Conservation (phyloP, 2,329 filamentous ascomycete species). For the Macrophomina tecta region DNA sequence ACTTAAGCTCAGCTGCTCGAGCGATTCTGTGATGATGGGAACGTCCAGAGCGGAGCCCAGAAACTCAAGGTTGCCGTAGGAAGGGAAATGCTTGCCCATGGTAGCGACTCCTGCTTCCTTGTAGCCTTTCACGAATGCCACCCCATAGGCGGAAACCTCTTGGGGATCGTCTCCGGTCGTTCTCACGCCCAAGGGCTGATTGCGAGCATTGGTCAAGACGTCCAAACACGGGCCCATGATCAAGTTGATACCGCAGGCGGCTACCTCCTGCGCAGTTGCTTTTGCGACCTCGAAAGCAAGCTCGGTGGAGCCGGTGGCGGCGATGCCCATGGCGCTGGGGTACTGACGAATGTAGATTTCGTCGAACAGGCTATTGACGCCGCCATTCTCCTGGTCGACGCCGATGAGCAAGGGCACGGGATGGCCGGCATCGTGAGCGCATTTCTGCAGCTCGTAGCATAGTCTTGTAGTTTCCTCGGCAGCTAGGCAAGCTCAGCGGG, state of each 20-base stretch:
- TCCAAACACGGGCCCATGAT: conserved; percentile 94
- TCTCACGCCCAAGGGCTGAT: conserved; percentile 87
- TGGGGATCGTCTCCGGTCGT: conserved; percentile 93
- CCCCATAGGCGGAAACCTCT: conserved; percentile 90
- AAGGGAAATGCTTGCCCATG: conserved; percentile 95
- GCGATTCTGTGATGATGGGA: conserved; percentile 91
- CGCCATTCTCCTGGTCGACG: conserved; percentile 96
- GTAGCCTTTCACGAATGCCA: conserved; percentile 89
- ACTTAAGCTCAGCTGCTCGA: conserved; percentile 91
- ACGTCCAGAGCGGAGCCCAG: conserved; percentile 89
- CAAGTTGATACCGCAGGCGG: conserved; percentile 92
- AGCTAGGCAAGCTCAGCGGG: conserved; percentile 61
- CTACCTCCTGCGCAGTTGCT: conserved; percentile 89
- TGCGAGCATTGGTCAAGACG: conserved; percentile 89
- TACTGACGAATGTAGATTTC: conserved; percentile 96
- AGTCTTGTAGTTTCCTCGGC: conserved; percentile 87
- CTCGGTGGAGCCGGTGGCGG: conserved; percentile 85
- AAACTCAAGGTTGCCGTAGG: conserved; percentile 94
- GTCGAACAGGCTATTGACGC: conserved; percentile 95
- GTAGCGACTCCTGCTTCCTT: conserved; percentile 88
- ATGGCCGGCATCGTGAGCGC: conserved; percentile 89
- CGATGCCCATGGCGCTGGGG: conserved; percentile 94
- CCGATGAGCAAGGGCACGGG: conserved; percentile 88
- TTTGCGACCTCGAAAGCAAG: conserved; percentile 90
- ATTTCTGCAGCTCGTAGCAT: conserved; percentile 89